A percentile compares a stretch with the other conserved stretches of the same genome.
Evolutionary conservation across 1,284 basidiomycete genomes (phyloP).

Genomic region (Testicularia cyperi): DNA sequence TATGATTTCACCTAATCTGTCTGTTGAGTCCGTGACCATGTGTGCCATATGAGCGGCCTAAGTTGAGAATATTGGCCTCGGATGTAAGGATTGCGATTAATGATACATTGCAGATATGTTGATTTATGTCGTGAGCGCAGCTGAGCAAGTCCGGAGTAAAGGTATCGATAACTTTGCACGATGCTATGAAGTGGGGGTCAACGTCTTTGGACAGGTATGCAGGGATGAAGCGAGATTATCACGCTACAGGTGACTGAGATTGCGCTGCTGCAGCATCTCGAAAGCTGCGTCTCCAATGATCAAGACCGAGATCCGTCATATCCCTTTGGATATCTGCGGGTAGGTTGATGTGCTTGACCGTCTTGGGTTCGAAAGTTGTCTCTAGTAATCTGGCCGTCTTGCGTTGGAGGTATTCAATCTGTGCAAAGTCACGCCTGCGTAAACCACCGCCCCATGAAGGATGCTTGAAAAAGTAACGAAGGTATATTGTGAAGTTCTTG

Average conservation of each 20-base stretch:
- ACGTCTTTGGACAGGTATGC: no score
- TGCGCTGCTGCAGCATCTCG: constrained; percentile 6
- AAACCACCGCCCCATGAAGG: constrained; percentile 54
- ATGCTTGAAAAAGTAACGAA: constrained; percentile 57
- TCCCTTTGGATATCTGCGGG: constrained; percentile 31
- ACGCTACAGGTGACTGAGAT: no score
- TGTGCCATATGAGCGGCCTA: no score
- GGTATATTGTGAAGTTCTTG: constrained; percentile 52
- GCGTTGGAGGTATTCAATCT: constrained; percentile 57
- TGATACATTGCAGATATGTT: no score
- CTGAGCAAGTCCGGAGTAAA: no score
- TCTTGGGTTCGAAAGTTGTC: constrained; percentile 44
- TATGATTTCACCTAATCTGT: no score
- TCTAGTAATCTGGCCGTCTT: constrained; percentile 47
- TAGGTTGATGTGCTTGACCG: constrained; percentile 49
- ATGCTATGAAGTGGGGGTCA: no score
- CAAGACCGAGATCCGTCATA: constrained; percentile 26
- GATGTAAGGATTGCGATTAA: no score
- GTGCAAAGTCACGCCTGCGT: constrained; percentile 48
- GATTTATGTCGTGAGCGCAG: no score
- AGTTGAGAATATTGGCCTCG: no score
- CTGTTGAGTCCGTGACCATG: no score
- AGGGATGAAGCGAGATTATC: constrained; percentile 1
- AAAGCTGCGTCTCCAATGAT: constrained; percentile 26
- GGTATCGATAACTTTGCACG: no score